Conservation (phyloP, 768 basidiomycete species). For the Jaapia argillacea region DNA sequence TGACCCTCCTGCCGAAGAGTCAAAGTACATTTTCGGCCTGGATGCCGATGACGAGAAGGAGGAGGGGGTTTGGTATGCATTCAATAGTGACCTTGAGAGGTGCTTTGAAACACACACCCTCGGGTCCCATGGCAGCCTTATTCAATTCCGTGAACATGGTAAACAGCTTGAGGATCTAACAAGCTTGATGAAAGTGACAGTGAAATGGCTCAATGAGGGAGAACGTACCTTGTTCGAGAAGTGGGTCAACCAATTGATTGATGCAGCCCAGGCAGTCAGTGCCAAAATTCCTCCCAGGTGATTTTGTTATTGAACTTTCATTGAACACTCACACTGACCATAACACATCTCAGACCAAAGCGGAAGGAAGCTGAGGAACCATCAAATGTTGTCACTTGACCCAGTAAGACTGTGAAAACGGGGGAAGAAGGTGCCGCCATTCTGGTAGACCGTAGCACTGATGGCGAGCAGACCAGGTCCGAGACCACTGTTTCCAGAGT, state of each 20-base stretch:
- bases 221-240: not conserved
- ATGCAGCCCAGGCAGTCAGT: not conserved
- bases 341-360: too few relatives aligned
- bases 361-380: too few relatives aligned
- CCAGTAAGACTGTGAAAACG: too few relatives aligned
- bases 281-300: not conserved
- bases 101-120: not conserved
- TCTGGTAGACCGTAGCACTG: too few relatives aligned
- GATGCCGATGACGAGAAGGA: not conserved
- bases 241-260: not conserved
- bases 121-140: not conserved
- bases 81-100: not conserved
- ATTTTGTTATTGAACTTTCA: not conserved
- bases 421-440: too few relatives aligned
- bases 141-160: not conserved
- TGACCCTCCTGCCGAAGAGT: not conserved
- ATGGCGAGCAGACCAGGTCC: too few relatives aligned
- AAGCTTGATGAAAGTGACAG: not conserved
- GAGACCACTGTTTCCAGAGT: too few relatives aligned
- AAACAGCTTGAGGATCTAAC: not conserved
- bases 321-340: too few relatives aligned
- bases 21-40: not conserved
- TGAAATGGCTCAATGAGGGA: not conserved
- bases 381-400: too few relatives aligned
- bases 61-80: not conserved